Percentiles rank a stretch among this genome's conserved stretches.
Evolutionary conservation across 139 green algal species (phyloP).

Genomic region (Chlorella sp.): DNA sequence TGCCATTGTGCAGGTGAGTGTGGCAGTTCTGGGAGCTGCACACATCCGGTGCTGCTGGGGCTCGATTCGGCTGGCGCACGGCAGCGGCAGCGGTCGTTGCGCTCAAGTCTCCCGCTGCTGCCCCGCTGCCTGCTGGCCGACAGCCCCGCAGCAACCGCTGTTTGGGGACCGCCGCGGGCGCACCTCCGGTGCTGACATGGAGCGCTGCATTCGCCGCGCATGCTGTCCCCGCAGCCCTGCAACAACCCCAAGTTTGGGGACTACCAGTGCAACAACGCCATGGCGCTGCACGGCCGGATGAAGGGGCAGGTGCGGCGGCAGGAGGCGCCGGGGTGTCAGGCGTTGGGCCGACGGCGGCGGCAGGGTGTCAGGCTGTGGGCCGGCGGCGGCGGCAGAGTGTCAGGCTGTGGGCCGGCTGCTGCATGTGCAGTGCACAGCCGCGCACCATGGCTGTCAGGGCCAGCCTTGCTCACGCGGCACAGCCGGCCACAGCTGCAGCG

Average conservation of each 20-base stretch:
- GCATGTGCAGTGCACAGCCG: neutral
- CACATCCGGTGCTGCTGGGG: too few relatives aligned
- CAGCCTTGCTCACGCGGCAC: too few relatives aligned
- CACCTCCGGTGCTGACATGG: too few relatives aligned
- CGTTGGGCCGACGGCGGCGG: neutral
- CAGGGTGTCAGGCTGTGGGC: neutral
- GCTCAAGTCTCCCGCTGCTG: too few relatives aligned
- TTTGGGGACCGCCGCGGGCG: too few relatives aligned
- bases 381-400: neutral
- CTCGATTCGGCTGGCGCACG: too few relatives aligned
- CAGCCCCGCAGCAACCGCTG: too few relatives aligned
- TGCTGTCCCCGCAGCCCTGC: slow-evolving; percentile 40
- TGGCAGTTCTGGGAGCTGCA: too few relatives aligned
- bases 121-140: too few relatives aligned
- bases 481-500: too few relatives aligned
- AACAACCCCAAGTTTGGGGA: slow-evolving; percentile 89
- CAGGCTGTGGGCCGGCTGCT: neutral
- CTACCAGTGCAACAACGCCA: slow-evolving; percentile 99
- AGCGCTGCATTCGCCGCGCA: too few relatives aligned
- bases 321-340: neutral
- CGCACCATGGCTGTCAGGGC: neutral
- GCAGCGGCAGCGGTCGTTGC: too few relatives aligned
- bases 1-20: slow-evolving; percentile 49
- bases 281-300: slow-evolving; percentile 90
- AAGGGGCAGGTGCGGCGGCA: slow-evolving; percentile 73